Base-by-base conservation (phyloP, 768 basidiomycete genomes). In the Butyriboletus loyo region DNA sequence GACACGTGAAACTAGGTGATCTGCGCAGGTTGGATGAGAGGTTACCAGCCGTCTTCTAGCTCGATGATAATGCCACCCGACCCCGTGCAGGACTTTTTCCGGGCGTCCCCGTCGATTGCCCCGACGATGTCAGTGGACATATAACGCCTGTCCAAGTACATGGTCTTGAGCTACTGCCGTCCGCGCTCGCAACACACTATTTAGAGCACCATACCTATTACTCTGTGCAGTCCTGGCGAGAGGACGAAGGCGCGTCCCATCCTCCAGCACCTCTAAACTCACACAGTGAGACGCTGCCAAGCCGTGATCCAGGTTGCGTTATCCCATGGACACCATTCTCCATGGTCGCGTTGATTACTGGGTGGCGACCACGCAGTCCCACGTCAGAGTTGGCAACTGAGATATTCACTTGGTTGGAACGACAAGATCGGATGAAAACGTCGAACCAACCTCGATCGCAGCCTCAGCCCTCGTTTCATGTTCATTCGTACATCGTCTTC, bases 381-480 rank as follows among this genome's bases (percentile, higher is more conserved):
- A n/a, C n/a, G 7, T 91, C 89, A 64, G 92, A 91, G 61, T 92
- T 82, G 42, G 89, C 85, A 92, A 82, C 92, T 92, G 61, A 44
- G 31, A 14, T 5, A 34, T 11, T 8, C 56, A 53, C 30, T n/a
- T 6, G 27, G 10, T 63, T 5, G 66, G 36, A 32, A 43, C 25
- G 17, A 54, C 2, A 15, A 21, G 1, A 8, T 1, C 5, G 24
- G 1, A 52, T 8, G 25, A 48, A 7, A 40, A 43, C 50, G 19
- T 47, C 35, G 38, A 22, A 57, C 45, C 70, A 49, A 92, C 91
- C 83, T 93, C 88, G 64, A 92, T 87, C 30, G 91, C 87, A 64
- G 89, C 87, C 68, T 81, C 85, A n/a, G 92, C 80, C n/a, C n/a
- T n/a, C n/a, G n/a, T n/a, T n/a, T 58, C 91, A 76, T 67, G 91